A percentile compares a stretch with the other conserved stretches of the same genome.
These are phyloP conservation scores for Neoboletus brunneissimus DNA, from an alignment of 768 basidiomycete genomes.

Conservation along the genomic window DNA sequence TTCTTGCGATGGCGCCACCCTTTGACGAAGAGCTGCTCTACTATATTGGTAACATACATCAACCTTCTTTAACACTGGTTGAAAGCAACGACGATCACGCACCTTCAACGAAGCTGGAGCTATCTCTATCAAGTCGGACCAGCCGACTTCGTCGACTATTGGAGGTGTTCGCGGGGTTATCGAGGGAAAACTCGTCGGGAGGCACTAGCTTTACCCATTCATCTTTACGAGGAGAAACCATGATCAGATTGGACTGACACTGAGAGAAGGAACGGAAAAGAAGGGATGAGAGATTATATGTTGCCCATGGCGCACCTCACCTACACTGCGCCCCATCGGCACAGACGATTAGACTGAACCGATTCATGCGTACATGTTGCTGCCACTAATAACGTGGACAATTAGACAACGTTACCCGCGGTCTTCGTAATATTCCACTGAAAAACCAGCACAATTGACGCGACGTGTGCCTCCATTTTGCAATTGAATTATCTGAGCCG, in stretches of 20 bases:
- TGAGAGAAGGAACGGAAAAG: neutral
- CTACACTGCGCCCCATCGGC: constrained; percentile 19
- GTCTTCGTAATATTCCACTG: constrained; percentile 2
- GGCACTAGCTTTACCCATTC: constrained; percentile 29
- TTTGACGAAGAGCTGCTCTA: constrained; percentile 47
- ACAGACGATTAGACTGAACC: constrained; percentile 7
- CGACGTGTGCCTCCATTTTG: constrained; percentile 3
- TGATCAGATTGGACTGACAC: constrained; percentile 11
- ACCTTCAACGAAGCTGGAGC: constrained; percentile 42
- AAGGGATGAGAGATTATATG: constrained; percentile 21
- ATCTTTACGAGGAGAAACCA: constrained; percentile 19
- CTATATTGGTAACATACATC: constrained; percentile 29
- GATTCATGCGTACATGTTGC: constrained; percentile 12
- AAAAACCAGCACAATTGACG: constrained; percentile 11
- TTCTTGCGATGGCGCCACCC: constrained; percentile 60
- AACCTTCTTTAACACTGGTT: neutral
- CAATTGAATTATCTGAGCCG: neutral
- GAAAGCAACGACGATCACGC: constrained; percentile 13
- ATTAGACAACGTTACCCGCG: constrained; percentile 17
- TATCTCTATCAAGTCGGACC: constrained; percentile 35
- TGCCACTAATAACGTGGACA: constrained; percentile 15
- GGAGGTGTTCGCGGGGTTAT: constrained; percentile 40
- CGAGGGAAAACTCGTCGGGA: constrained; percentile 36
- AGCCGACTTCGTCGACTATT: constrained; percentile 43
- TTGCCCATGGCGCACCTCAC: constrained; percentile 20